These are phyloP conservation scores for Picea glauca DNA, from an alignment of 75 land plant species.

Conservation along the genomic window DNA sequence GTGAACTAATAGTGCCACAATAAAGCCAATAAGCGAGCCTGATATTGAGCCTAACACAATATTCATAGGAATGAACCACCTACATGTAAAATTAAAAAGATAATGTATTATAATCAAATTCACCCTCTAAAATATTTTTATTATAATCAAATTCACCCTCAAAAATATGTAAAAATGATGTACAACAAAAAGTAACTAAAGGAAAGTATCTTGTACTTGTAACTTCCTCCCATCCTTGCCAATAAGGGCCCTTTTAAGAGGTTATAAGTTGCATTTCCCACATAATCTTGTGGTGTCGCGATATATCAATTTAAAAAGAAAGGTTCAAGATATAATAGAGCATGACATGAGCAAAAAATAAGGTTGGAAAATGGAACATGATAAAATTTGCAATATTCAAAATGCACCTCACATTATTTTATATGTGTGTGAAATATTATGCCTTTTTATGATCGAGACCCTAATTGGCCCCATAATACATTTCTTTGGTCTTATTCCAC, in stretches of 20 bases:
- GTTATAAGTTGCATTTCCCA: background rate
- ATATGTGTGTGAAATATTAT: no score
- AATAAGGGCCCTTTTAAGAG: background rate
- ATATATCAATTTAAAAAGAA: background rate
- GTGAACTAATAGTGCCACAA: slow-evolving; percentile 61
- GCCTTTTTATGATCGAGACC: no score
- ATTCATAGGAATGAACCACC: slow-evolving; percentile 98
- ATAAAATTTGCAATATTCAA: no score
- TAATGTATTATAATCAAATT: background rate
- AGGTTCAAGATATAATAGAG: no score
- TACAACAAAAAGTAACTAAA: background rate
- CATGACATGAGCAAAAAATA: no score
- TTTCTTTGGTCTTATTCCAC: no score
- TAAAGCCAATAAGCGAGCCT: slow-evolving; percentile 71
- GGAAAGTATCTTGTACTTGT: background rate
- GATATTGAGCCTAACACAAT: slow-evolving; percentile 57
- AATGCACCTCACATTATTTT: no score
- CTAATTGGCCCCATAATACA: no score
- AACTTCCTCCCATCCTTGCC: no score
- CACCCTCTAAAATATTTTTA: background rate
- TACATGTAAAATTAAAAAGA: slow-evolving; percentile 18
- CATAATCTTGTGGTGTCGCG: background rate
- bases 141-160: background rate
- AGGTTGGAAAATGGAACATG: no score
- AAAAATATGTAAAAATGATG: background rate